Evolutionary conservation across 2,329 filamentous ascomycete species (phyloP).

Genomic region (Aspergillus fischeri): DNA sequence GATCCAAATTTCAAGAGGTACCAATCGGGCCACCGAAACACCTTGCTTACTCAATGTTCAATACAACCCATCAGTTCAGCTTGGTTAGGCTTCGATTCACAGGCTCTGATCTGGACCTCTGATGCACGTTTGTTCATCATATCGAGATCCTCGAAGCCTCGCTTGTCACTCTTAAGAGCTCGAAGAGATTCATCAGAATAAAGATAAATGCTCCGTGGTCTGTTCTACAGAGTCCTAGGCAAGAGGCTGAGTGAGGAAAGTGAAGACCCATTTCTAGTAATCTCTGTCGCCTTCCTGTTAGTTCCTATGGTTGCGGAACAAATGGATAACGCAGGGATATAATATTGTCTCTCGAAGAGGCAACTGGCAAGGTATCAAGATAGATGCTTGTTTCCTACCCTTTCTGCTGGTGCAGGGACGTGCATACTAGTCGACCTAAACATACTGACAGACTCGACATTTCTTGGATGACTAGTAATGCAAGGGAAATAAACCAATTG

Average conservation of each 20-base stretch:
- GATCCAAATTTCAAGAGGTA: constrained; percentile 22
- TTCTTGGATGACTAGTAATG: background rate
- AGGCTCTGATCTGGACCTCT: no score
- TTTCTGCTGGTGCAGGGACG: background rate
- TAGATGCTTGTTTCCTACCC: no score
- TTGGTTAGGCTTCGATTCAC: no score
- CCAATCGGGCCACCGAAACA: background rate
- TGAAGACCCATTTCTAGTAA: no score
- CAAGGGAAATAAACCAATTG: background rate
- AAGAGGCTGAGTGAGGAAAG: no score
- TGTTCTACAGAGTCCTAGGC: no score
- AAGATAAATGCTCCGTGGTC: no score
- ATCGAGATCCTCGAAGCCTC: no score
- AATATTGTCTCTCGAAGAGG: background rate
- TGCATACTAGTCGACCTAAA: background rate
- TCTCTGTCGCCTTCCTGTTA: background rate
- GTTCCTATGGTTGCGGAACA: background rate
- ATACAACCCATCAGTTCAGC: background rate
- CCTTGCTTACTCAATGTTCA: background rate
- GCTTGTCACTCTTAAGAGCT: no score
- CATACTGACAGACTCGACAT: background rate
- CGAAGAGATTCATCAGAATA: no score
- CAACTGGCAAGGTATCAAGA: background rate
- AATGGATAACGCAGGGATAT: background rate
- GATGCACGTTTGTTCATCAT: no score